Evolutionary conservation across 352 stramenopile genomes (phyloP).

Genomic region (Thraustochytrium striatum): DNA sequence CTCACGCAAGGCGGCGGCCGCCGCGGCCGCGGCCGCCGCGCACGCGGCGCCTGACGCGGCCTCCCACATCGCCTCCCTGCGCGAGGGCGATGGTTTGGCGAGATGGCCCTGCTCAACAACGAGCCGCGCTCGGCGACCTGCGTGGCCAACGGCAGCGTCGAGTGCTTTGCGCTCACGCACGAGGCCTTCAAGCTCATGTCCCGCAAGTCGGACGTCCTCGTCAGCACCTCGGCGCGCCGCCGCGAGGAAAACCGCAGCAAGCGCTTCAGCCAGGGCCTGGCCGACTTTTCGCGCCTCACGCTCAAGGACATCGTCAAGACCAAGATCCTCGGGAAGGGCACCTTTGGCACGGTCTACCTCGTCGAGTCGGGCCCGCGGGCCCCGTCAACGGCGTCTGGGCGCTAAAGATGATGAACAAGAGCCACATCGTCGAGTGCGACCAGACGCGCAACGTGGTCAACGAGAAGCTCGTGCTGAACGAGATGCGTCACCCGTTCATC

Average conservation of each 20-base stretch:
- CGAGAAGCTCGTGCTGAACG: slow-evolving; percentile 78
- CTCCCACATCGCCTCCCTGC: slow-evolving; percentile 55
- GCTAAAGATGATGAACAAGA: slow-evolving; percentile 92
- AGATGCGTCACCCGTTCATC: slow-evolving; percentile 82
- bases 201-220: slow-evolving; percentile 53
- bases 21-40: neutral
- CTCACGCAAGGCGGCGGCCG: slow-evolving; percentile 56
- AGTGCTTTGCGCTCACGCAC: slow-evolving; percentile 54
- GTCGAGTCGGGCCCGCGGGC: slow-evolving; percentile 73
- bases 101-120: slow-evolving; percentile 56
- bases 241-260: slow-evolving; percentile 35
- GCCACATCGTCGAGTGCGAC: slow-evolving; percentile 89
- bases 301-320: slow-evolving; percentile 82
- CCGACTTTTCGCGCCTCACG: slow-evolving; percentile 10
- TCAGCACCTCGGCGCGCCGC: slow-evolving; percentile 34
- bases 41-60: slow-evolving; percentile 64
- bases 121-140: slow-evolving; percentile 50
- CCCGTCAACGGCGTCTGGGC: slow-evolving; percentile 82
- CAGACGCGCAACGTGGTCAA: slow-evolving; percentile 88
- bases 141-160: slow-evolving; percentile 34
- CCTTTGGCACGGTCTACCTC: slow-evolving; percentile 92
- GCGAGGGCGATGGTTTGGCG: slow-evolving; percentile 60
- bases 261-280: slow-evolving; percentile 60
- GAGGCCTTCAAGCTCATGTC: slow-evolving; percentile 68
- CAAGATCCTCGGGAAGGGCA: slow-evolving; percentile 85